Evolutionary conservation across 2,329 filamentous ascomycete species (phyloP), one percentile per base, ranked within the genome.

Genomic region (Neopestalotiopsis clavispora): DNA sequence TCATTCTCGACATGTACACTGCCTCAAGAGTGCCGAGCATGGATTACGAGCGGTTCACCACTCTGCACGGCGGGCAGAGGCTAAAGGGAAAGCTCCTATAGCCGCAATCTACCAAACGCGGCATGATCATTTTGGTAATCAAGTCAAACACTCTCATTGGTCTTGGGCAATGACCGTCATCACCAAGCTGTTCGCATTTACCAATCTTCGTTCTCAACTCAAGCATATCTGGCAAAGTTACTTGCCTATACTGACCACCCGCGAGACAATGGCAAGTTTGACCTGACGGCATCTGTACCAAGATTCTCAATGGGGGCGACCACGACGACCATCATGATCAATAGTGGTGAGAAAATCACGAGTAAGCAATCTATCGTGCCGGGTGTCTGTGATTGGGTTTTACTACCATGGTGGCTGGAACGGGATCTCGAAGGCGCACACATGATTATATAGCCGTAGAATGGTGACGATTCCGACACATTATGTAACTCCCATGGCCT

Each of bases 61-160:
- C 38, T 49, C 38, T 64, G 61, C 40, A 64, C 42, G 12, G n/a
- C 61, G 61, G 42, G 28, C 34, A 13, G 40, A 52, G 61, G 42
- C 42, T 52, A 52, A 64, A 64, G 40, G 34, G 10, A 13, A 40
- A 23, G 40, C 28, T 49, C 14, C 6, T 64, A 52, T 64, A 64
- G 28, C 61, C 61, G 61, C 42, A 52, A 23, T 64, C 38, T 64
- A 32, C 20, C 20, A 9, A 23, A 28, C 45, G 20, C 61, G 20
- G 20, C 34, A 40, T 20, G 61, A 64, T 64, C 40, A 28, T 4
- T 64, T 64, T n/a, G 6, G 4, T 20, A 28, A 64, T 30, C 61
- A 64, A 49, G 14, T n/a, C 30, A 28, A 40, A 7, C n/a, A n/a
- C 38, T 28, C 38, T 64, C 38, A 32, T 49, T 64, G 38, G 38